A percentile compares a stretch with the other conserved stretches of the same genome.
Conservation (phyloP, 2,329 filamentous ascomycete species). For the Bertia moriformis region DNA sequence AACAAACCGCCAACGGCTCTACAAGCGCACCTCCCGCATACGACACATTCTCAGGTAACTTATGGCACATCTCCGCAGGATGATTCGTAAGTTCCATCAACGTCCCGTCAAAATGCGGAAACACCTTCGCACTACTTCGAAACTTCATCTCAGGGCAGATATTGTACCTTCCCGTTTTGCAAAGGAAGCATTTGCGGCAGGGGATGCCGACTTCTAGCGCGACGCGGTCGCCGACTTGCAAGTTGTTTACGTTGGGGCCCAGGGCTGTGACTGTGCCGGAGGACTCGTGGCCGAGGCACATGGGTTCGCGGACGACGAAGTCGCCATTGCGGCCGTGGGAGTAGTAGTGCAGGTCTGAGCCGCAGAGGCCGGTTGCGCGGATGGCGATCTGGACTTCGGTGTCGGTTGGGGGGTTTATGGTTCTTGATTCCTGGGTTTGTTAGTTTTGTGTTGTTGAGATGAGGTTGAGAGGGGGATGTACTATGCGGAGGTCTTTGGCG, state of each 20-base stretch:
- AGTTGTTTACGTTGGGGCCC: slow-evolving; percentile 34
- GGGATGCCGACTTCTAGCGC: slow-evolving; percentile 42
- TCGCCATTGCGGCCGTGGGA: slow-evolving; percentile 61
- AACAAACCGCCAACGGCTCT: slow-evolving; percentile 46
- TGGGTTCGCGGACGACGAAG: slow-evolving; percentile 48
- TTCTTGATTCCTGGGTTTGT: slow-evolving; percentile 31
- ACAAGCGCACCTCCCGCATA: slow-evolving; percentile 45
- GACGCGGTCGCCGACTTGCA: slow-evolving; percentile 39
- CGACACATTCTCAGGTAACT: slow-evolving; percentile 45
- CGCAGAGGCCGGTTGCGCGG: slow-evolving; percentile 53
- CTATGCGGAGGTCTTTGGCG: slow-evolving; percentile 6
- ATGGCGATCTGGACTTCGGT: slow-evolving; percentile 51
- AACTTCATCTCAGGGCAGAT: slow-evolving; percentile 48
- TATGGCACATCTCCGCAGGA: slow-evolving; percentile 46
- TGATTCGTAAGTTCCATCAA: slow-evolving; percentile 49
- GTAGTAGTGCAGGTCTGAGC: slow-evolving; percentile 58
- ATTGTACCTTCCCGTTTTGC: slow-evolving; percentile 40
- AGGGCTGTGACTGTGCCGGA: slow-evolving; percentile 41
- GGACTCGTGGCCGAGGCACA: slow-evolving; percentile 51
- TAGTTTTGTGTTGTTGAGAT: slow-evolving; percentile 20
- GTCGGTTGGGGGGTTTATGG: slow-evolving; percentile 18
- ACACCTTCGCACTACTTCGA: slow-evolving; percentile 44
- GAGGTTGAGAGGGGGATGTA: not conserved
- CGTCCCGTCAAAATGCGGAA: slow-evolving; percentile 50
- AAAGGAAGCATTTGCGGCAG: slow-evolving; percentile 33